A percentile compares a stretch with the other conserved stretches of the same genome.
phyloP scores from a whole-genome alignment of 192 early-diverging fungal genomes.

The Haplosporangium gracile region DNA sequence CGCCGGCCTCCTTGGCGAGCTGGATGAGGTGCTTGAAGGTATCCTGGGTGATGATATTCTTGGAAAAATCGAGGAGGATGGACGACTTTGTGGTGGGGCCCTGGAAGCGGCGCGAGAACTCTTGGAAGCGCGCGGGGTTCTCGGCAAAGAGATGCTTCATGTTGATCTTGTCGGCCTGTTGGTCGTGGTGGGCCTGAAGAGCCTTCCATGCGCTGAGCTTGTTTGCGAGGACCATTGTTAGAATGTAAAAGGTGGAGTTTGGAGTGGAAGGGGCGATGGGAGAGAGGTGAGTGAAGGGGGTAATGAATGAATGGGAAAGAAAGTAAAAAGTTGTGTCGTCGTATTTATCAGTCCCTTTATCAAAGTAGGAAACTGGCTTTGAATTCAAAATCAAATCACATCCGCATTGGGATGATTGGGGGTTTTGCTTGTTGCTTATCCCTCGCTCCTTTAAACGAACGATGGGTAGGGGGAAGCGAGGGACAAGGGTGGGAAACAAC shows the following conservation, averaged over 20 bases:
- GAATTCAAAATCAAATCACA: not conserved
- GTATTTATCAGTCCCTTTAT: not conserved
- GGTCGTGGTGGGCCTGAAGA: constrained; percentile 92
- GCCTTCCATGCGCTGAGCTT: constrained; percentile 87
- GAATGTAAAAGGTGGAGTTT: not conserved
- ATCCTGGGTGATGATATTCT: constrained; percentile 91
- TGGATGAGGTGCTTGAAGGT: constrained; percentile 85
- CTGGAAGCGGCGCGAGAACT: constrained; percentile 82
- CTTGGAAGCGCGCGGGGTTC: constrained; percentile 83
- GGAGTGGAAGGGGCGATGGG: not conserved
- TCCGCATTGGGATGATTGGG: not conserved
- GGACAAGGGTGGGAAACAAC: not conserved
- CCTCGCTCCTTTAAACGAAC: not conserved
- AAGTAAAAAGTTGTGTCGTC: constrained; percentile 6
- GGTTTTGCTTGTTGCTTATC: constrained; percentile 9
- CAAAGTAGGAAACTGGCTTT: not conserved
- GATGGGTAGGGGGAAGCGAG: not conserved
- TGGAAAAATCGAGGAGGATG: constrained; percentile 96
- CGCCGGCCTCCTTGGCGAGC: constrained; percentile 86
- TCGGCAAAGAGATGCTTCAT: constrained; percentile 86
- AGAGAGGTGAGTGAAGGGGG: not conserved
- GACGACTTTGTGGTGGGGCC: constrained; percentile 69
- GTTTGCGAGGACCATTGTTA: constrained; percentile 78
- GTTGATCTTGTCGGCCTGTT: constrained; percentile 76
- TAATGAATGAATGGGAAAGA: constrained; percentile 11